A percentile compares a stretch with the other conserved stretches of the same genome.
Evolutionary conservation across 257 asterid genomes (phyloP).

Genomic region (Penstemon newberryi): DNA sequence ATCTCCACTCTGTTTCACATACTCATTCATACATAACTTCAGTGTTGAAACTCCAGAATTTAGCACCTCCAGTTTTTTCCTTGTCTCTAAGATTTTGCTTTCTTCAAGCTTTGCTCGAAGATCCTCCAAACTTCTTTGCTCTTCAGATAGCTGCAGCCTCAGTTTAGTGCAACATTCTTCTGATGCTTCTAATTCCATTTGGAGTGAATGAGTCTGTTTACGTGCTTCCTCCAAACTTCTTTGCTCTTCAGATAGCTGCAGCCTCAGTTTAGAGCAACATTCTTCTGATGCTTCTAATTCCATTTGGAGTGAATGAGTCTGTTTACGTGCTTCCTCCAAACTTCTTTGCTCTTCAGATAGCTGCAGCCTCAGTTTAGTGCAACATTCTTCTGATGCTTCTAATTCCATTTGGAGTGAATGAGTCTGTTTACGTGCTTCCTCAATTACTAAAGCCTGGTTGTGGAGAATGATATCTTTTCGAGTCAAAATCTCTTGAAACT

Average conservation of each 20-base stretch:
- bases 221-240: constrained; percentile 46
- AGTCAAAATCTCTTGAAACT: constrained; percentile 40
- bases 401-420: constrained; percentile 52
- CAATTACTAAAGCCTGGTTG: constrained; percentile 44
- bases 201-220: constrained; percentile 50
- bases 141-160: constrained; percentile 47
- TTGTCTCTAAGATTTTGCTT: constrained; percentile 46
- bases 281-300: constrained; percentile 49
- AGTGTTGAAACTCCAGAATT: constrained; percentile 59
- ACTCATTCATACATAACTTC: constrained; percentile 50
- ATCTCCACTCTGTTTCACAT: constrained; percentile 39
- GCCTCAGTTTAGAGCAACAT: constrained; percentile 40
- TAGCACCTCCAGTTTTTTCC: constrained; percentile 61
- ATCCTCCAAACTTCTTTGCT: constrained; percentile 40
- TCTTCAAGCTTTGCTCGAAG: constrained; percentile 52
- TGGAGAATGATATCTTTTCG: constrained; percentile 43
- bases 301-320: constrained; percentile 48
- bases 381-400: constrained; percentile 43
- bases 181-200: constrained; percentile 42
- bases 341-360: constrained; percentile 50
- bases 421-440: constrained; percentile 47
- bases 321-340: constrained; percentile 49
- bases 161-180: constrained; percentile 46
- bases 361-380: constrained; percentile 43
- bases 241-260: constrained; percentile 53